A percentile compares a stretch with the other conserved stretches of the same genome.
Evolutionary conservation across 2,329 filamentous ascomycete genomes (phyloP).

Genomic region (Parastagonospora avenae): DNA sequence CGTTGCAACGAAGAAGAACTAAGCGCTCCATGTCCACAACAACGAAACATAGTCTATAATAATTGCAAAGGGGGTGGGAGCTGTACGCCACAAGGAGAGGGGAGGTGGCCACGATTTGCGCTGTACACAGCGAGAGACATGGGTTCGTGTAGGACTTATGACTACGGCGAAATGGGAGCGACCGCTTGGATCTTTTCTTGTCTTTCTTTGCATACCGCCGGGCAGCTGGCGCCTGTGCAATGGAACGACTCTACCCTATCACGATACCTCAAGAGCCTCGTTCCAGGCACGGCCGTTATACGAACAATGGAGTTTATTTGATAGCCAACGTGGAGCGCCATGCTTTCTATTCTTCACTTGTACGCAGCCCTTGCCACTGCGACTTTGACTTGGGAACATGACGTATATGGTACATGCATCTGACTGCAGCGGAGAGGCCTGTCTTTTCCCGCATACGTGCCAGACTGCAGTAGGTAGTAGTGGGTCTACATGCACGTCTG

Average conservation of each 20-base stretch:
- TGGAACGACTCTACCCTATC: slow-evolving; percentile 22
- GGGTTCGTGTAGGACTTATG: slow-evolving; percentile 39
- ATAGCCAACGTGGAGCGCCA: not conserved
- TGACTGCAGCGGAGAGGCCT: too few relatives aligned
- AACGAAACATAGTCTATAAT: slow-evolving; percentile 36
- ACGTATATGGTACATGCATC: not conserved
- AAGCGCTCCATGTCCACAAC: slow-evolving; percentile 29
- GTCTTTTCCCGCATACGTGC: too few relatives aligned
- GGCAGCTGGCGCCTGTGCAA: slow-evolving; percentile 27
- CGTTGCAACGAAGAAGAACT: slow-evolving; percentile 33
- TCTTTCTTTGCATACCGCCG: slow-evolving; percentile 43
- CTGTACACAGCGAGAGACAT: slow-evolving; percentile 27
- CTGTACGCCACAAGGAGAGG: slow-evolving; percentile 24
- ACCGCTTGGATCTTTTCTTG: slow-evolving; percentile 40
- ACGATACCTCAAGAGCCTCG: slow-evolving; percentile 29
- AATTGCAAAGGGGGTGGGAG: slow-evolving; percentile 28
- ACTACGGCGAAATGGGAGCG: slow-evolving; percentile 45
- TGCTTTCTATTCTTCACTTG: slow-evolving; percentile 28
- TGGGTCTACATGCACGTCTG: too few relatives aligned
- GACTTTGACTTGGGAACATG: not conserved
- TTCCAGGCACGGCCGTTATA: slow-evolving; percentile 34
- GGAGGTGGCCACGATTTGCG: slow-evolving; percentile 30
- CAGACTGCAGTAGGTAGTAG: too few relatives aligned
- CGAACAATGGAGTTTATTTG: slow-evolving; percentile 42
- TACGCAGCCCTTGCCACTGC: slow-evolving; percentile 9